Conservation (phyloP, 129 eudicot genomes). For the Oenanthe sinensis region DNA sequence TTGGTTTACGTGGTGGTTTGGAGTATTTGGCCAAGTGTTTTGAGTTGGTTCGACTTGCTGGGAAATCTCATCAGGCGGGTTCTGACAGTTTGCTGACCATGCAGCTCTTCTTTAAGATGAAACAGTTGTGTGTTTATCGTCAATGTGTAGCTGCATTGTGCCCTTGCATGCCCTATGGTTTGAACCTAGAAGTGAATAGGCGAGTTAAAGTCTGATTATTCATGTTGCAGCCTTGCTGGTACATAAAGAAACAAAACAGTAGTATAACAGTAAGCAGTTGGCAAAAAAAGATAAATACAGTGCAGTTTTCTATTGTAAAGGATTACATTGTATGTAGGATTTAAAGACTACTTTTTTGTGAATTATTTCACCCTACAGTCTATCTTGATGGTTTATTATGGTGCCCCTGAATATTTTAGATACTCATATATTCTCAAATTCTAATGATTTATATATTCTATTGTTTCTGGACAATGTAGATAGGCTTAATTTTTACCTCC, state of each 20-base stretch:
- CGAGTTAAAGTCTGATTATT: neutral
- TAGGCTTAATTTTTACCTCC: neutral
- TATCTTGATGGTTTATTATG: neutral
- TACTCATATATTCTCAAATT: neutral
- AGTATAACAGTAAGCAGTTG: too few species aligned
- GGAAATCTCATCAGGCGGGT: conserved; percentile 20
- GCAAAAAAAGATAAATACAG: too few species aligned
- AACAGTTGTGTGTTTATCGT: neutral
- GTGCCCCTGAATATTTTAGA: neutral
- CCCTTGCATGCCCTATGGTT: conserved; percentile 1
- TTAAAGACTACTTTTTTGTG: neutral
- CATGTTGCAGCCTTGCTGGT: neutral
- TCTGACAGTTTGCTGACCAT: conserved; percentile 19
- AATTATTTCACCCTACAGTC: neutral
- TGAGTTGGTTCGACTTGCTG: conserved; percentile 1
- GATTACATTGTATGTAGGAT: neutral
- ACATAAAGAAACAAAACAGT: neutral
- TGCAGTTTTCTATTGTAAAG: neutral
- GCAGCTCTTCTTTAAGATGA: conserved; percentile 6
- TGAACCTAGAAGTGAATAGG: neutral
- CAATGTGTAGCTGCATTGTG: neutral
- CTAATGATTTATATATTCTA: neutral
- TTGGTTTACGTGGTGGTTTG: conserved; percentile 16
- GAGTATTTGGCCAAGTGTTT: conserved; percentile 1
- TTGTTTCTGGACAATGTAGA: neutral